Base-by-base conservation (phyloP, 192 early-diverging fungal species). In the Diversispora eburnea region DNA sequence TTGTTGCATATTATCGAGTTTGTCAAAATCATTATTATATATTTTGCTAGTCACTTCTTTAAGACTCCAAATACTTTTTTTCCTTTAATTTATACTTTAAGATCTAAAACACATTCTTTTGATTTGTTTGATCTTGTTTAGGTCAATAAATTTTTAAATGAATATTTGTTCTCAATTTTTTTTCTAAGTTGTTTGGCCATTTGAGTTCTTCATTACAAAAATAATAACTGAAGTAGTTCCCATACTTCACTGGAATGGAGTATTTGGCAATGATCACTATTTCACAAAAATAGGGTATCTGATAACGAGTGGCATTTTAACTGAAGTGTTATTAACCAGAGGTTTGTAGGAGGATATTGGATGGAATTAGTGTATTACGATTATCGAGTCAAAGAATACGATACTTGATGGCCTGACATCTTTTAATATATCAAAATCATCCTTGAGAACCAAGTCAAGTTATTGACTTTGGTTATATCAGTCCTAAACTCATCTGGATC, bases 1-100 rank as follows among this genome's bases (percentile, higher is more conserved):
- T 33, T 33, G 25, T 33, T 2, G 25, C 25, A 33, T 33, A 33
- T 1, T 33, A 33, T 33, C 25, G 2, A 33, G 25, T 33, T 33
- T 33, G 25, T 33, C 25, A 33, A 33, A 33, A 33, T 33, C 25
- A 33, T 2, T 33, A 33, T 33, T 33, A 33, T 33, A 33, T 1
- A 51, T 49, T 0, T 51, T 5, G 1, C 13, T 51, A 5, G 49
- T 2, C 8, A 65, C 63, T 39, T 65, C 63, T 10, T 46, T 65
- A 10, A 65, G 2, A 8, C 1, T 65, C 63, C 63, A 65, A 41
- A 65, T 17, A 39, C 42, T 46, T 65, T 65, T 45, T 65, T 41
- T 5, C 66, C 47, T 6, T 67, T 67, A 13, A 49, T 67, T 67
- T 67, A 15, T 12, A 67, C 46, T 67, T 67, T 67, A 4, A 67